A percentile compares a stretch with the other conserved stretches of the same genome.
These are phyloP conservation scores for Trichoderma aggressivum DNA, from an alignment of 2,329 filamentous ascomycete species.

Conservation along the genomic window DNA sequence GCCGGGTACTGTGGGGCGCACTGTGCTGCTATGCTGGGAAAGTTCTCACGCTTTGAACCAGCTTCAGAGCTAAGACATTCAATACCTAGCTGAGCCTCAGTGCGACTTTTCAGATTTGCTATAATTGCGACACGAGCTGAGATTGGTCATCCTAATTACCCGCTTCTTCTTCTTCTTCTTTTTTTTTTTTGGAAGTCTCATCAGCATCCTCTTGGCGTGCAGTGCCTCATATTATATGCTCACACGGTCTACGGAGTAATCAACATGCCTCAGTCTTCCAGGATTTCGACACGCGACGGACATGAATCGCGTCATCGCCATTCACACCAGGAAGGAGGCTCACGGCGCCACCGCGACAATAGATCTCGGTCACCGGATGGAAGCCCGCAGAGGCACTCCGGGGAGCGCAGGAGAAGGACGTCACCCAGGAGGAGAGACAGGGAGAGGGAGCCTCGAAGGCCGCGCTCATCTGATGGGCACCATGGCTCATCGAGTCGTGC, in stretches of 20 bases:
- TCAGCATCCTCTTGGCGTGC: not conserved
- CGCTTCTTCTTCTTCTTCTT: too few species aligned
- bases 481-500: constrained; percentile 16
- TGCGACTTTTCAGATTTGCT: not conserved
- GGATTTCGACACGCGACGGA: constrained; percentile 15
- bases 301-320: not conserved
- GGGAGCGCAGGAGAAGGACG: constrained; percentile 17
- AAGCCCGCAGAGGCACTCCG: constrained; percentile 3
- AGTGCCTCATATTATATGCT: not conserved
- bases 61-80: not conserved
- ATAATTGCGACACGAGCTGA: not conserved
- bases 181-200: not conserved
- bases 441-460: constrained; percentile 22
- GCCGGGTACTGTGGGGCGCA: not conserved
- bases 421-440: not conserved
- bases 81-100: not conserved
- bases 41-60: not conserved
- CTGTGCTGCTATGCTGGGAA: not conserved
- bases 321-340: not conserved
- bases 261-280: constrained; percentile 9
- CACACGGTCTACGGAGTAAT: not conserved
- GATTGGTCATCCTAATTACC: too few species aligned
- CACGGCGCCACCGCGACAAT: not conserved
- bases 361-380: constrained; percentile 13
- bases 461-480: constrained; percentile 27